Evolutionary conservation across 2,329 filamentous ascomycete genomes (phyloP), one percentile per base, ranked within the genome.

Genomic region (Biscogniauxia marginata): DNA sequence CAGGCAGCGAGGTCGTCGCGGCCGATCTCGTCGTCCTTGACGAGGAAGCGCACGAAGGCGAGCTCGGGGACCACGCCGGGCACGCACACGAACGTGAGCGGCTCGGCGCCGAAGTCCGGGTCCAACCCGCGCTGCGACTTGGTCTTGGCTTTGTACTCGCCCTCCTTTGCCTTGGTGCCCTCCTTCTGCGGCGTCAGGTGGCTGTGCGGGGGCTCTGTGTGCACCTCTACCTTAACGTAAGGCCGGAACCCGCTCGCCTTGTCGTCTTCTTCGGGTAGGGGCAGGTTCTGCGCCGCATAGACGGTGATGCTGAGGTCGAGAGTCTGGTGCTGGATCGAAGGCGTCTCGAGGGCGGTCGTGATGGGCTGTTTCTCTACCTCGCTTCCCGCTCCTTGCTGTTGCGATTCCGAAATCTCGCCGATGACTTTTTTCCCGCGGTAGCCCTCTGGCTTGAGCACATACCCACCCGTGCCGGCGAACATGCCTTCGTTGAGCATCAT

Each of bases 401-500:
- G 21, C 4, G n/a, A n/a, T n/a, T n/a, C n/a, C n/a, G n/a, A n/a
- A n/a, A 25, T 25, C 9, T 58, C 49, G 5, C 58, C 57, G n/a
- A 65, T 53, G 1, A 67, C 50, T 51, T 71, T 74, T 34, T 60
- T 55, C n/a, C 67, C 72, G 18, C 77, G 74, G 66, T 76, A 79
- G 9, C 75, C 90, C 61, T 82, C 75, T 0, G 93, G 93, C 73
- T 97, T 97, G 44, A 96, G 79, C 1, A 95, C 86, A 77, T 92
- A 97, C 20, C 93, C 93, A n/a, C 81, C 81, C 0, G 89, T 90
- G 9, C 88, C 89, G 1, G 85, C 83, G 73, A 96, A 96, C 91
- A 96, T 95, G 64, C 85, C 93, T 68, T 95, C 87, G 69, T 97
- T 97, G 13, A 96, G 82, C 93, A 97, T 97, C 87, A 96, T 96